Percentiles rank a stretch among this genome's conserved stretches.
These are phyloP conservation scores for Pyrenophora teres DNA, from an alignment of 2,329 filamentous ascomycete genomes.

Conservation along the genomic window DNA sequence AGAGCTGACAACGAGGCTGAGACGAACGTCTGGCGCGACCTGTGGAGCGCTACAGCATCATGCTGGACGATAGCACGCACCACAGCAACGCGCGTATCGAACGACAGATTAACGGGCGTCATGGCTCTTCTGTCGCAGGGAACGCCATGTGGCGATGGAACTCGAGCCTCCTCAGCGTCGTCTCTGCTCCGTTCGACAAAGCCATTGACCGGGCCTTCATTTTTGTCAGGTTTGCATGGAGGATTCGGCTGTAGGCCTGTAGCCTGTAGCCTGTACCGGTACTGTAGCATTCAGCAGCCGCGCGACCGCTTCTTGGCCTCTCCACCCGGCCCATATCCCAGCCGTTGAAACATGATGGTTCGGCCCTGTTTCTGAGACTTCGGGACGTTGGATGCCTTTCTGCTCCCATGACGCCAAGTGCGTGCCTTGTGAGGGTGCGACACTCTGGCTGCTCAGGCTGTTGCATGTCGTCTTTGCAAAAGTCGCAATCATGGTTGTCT, in stretches of 20 bases:
- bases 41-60: slow-evolving; percentile 12
- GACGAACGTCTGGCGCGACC: slow-evolving; percentile 13
- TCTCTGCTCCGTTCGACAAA: slow-evolving; percentile 8
- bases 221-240: neutral
- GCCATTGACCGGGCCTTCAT: slow-evolving; percentile 1
- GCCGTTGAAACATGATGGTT: slow-evolving; percentile 26
- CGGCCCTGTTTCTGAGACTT: slow-evolving; percentile 26
- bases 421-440: slow-evolving; percentile 24
- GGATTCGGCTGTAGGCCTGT: neutral
- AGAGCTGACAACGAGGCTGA: slow-evolving; percentile 9
- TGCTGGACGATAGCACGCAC: slow-evolving; percentile 6
- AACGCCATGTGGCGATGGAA: slow-evolving; percentile 7
- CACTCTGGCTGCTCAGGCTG: slow-evolving; percentile 24
- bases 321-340: slow-evolving; percentile 15
- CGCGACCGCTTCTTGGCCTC: neutral
- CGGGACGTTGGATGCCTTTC: slow-evolving; percentile 30
- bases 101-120: slow-evolving; percentile 7
- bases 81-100: slow-evolving; percentile 13
- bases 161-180: slow-evolving; percentile 7
- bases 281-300: no score
- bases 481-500: slow-evolving; percentile 2
- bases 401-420: slow-evolving; percentile 35
- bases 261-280: no score
- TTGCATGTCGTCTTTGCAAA: slow-evolving; percentile 18
- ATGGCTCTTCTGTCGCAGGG: slow-evolving; percentile 4